These are phyloP conservation scores for Kondoa malvinella DNA, from an alignment of 768 basidiomycete species.

Conservation along the genomic window DNA sequence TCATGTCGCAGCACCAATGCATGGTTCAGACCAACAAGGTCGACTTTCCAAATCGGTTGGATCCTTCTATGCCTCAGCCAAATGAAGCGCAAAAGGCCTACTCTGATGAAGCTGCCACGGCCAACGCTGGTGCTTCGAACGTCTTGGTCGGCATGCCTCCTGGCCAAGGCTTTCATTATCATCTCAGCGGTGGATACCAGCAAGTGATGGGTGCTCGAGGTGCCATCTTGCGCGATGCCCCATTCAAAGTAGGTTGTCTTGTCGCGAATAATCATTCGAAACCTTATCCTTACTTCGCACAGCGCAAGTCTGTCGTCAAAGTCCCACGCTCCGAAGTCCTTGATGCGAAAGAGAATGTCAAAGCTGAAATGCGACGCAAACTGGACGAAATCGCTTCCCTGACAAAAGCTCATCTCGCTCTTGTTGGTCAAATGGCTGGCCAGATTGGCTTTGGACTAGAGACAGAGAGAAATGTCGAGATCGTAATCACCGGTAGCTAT, in stretches of 20 bases:
- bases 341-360: slow-evolving; percentile 40
- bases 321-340: slow-evolving; percentile 85
- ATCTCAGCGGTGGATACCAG: slow-evolving; percentile 75
- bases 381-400: slow-evolving; percentile 87
- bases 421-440: slow-evolving; percentile 52
- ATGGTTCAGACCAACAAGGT: slow-evolving; percentile 7
- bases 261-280: slow-evolving; percentile 28
- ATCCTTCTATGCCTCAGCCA: slow-evolving; percentile 3
- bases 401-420: slow-evolving; percentile 81
- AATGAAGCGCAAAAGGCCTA: slow-evolving; percentile 4
- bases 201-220: slow-evolving; percentile 82
- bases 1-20: slow-evolving; percentile 14
- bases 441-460: slow-evolving; percentile 79
- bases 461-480: slow-evolving; percentile 80
- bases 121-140: neutral
- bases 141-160: neutral
- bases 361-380: slow-evolving; percentile 27
- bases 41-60: neutral
- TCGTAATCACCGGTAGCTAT: slow-evolving; percentile 67
- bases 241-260: slow-evolving; percentile 40
- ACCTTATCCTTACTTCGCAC: slow-evolving; percentile 24
- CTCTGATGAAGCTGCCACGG: neutral
- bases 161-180: slow-evolving; percentile 49
- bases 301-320: slow-evolving; percentile 64
- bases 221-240: slow-evolving; percentile 73